These are phyloP conservation scores for Mucor piriformis DNA, from an alignment of 371 early-diverging fungal genomes.

Conservation along the genomic window DNA sequence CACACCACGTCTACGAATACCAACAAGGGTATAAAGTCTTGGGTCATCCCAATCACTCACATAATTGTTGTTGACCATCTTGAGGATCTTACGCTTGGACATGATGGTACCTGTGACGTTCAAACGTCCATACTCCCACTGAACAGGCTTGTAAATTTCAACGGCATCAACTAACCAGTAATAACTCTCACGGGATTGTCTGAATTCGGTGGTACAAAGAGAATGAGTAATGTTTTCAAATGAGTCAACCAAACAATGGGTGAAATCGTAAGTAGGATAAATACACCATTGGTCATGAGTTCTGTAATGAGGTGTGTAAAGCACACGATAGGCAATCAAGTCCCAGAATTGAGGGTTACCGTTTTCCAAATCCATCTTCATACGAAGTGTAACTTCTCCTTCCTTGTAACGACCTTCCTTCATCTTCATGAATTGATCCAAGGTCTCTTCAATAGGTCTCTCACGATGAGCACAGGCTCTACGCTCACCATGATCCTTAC, in stretches of 20 bases:
- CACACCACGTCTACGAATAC: conserved; percentile 97
- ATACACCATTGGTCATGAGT: conserved; percentile 96
- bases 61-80: conserved; percentile 82
- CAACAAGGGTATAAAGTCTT: conserved; percentile 95
- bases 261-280: conserved; percentile 99
- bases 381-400: conserved; percentile 93
- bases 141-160: conserved; percentile 99
- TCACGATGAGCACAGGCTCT: conserved; percentile 92
- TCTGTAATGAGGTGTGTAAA: conserved; percentile 91
- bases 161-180: conserved; percentile 99
- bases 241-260: conserved; percentile 99
- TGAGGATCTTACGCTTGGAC: conserved; percentile 97
- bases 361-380: conserved; percentile 98
- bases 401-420: conserved; percentile 95
- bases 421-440: conserved; percentile 97
- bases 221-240: conserved; percentile 99
- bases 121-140: conserved; percentile 99
- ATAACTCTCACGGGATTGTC: conserved; percentile 94
- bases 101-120: conserved; percentile 96
- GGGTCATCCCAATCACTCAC: conserved; percentile 98
- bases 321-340: conserved; percentile 96
- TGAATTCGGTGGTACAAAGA: conserved; percentile 99
- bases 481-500: conserved; percentile 86
- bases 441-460: conserved; percentile 92
- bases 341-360: conserved; percentile 99